Conservation (phyloP, 2,329 filamentous ascomycete species). For the Paraphaeosphaeria minitans region DNA sequence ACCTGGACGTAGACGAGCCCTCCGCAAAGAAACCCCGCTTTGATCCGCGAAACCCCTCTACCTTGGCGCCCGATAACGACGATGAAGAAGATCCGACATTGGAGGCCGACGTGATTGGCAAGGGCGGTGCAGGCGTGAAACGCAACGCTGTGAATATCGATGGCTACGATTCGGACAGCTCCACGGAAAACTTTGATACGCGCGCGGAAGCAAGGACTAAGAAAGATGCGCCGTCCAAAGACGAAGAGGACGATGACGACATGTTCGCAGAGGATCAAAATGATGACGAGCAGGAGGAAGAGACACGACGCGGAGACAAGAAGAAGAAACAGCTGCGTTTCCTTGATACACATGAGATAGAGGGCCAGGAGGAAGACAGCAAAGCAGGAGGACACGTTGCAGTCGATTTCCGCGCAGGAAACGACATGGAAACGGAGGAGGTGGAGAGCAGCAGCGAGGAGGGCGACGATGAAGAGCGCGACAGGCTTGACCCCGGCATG, state of each 20-base stretch:
- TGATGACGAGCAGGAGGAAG: conserved; percentile 59
- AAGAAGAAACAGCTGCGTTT: conserved; percentile 69
- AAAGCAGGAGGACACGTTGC: conserved; percentile 73
- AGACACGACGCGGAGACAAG: conserved; percentile 58
- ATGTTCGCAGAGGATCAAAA: conserved; percentile 81
- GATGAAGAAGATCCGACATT: conserved; percentile 78
- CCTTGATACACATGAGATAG: conserved; percentile 68
- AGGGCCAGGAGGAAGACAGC: conserved; percentile 77
- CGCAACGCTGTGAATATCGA: conserved; percentile 95
- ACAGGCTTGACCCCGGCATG: conserved; percentile 69
- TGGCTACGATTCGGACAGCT: conserved; percentile 92
- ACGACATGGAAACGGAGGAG: conserved; percentile 58
- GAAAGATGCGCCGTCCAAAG: conserved; percentile 53
- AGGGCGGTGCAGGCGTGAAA: conserved; percentile 74
- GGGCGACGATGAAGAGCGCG: conserved; percentile 67
- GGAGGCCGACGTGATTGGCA: conserved; percentile 90
- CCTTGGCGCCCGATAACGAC: conserved; percentile 79
- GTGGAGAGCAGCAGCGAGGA: conserved; percentile 64
- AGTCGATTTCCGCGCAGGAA: conserved; percentile 58
- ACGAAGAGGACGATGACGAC: conserved; percentile 64
- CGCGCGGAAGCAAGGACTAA: conserved; percentile 66
- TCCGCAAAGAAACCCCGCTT: conserved; percentile 82
- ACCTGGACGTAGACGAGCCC: conserved; percentile 61
- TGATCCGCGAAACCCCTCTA: conserved; percentile 92
- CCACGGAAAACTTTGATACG: conserved; percentile 85